phyloP scores from a whole-genome alignment of 441 rosid genomes.

The Eutrema salsugineum region DNA sequence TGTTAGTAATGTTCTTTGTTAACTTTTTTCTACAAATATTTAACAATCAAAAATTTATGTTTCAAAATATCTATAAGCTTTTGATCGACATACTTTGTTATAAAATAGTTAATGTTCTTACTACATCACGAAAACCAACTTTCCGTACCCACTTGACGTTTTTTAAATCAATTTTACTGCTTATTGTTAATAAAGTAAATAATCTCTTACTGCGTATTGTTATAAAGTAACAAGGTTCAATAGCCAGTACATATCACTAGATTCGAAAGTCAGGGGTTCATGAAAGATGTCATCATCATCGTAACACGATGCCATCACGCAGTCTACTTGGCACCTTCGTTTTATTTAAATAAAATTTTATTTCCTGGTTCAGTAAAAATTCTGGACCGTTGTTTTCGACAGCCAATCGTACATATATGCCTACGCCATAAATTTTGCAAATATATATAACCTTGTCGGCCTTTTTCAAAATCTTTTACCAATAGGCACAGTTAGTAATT shows the following conservation, averaged over 20 bases:
- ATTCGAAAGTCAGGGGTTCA: background rate
- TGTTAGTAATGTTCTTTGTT: background rate
- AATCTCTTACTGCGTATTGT: background rate
- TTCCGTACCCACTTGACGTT: too few relatives aligned
- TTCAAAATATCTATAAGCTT: background rate
- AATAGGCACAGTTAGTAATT: background rate
- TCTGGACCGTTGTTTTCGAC: constrained; percentile 21
- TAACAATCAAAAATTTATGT: background rate
- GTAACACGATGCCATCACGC: constrained; percentile 18
- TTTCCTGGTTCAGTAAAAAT: background rate
- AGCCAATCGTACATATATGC: constrained; percentile 9
- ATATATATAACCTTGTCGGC: constrained; percentile 8
- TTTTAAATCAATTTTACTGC: too few relatives aligned
- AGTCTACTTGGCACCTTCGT: constrained; percentile 12
- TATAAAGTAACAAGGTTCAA: background rate
- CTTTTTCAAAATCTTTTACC: constrained; percentile 3
- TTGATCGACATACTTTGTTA: too few relatives aligned
- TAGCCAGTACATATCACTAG: background rate
- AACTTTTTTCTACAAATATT: too few relatives aligned
- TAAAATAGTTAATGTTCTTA: too few relatives aligned
- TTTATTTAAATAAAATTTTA: background rate
- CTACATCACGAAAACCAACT: too few relatives aligned
- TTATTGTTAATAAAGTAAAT: too few relatives aligned
- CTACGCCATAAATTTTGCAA: constrained; percentile 2
- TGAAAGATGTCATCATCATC: constrained; percentile 27